Conservation (phyloP, 176 grass and related monocot genomes). For the Carex scoparia region DNA sequence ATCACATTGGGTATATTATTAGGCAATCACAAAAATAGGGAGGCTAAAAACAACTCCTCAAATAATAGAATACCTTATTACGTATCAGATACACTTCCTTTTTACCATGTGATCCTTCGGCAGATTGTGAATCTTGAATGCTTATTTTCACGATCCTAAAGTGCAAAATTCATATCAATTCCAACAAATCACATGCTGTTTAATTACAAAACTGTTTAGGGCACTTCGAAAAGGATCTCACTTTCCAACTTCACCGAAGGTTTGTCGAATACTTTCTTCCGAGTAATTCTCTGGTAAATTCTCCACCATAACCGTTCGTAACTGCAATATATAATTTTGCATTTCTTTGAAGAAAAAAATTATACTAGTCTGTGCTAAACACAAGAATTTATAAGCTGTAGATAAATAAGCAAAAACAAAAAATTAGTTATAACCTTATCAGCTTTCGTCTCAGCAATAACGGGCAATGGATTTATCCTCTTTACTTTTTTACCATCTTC, state of each 20-base stretch:
- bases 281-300: constrained; percentile 70
- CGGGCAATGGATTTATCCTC: constrained; percentile 52
- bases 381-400: not conserved
- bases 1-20: not conserved
- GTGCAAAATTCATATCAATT: constrained; percentile 19
- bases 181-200: constrained; percentile 15
- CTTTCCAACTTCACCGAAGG: constrained; percentile 66
- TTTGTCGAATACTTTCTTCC: constrained; percentile 49
- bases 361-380: not conserved
- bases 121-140: constrained; percentile 49
- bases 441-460: constrained; percentile 38
- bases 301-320: constrained; percentile 64
- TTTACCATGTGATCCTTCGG: constrained; percentile 34
- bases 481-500: constrained; percentile 66
- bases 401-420: not conserved
- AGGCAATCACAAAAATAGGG: not conserved
- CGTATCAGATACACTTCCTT: constrained; percentile 39
- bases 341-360: not conserved
- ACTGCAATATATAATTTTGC: constrained; percentile 37
- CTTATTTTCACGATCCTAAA: constrained; percentile 64
- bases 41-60: not conserved
- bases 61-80: constrained; percentile 53
- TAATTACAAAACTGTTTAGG: not conserved
- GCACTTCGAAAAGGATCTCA: constrained; percentile 28
- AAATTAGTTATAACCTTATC: constrained; percentile 26